phyloP scores from a whole-genome alignment of 2,329 filamentous ascomycete genomes.

The Massarina eburnea region DNA sequence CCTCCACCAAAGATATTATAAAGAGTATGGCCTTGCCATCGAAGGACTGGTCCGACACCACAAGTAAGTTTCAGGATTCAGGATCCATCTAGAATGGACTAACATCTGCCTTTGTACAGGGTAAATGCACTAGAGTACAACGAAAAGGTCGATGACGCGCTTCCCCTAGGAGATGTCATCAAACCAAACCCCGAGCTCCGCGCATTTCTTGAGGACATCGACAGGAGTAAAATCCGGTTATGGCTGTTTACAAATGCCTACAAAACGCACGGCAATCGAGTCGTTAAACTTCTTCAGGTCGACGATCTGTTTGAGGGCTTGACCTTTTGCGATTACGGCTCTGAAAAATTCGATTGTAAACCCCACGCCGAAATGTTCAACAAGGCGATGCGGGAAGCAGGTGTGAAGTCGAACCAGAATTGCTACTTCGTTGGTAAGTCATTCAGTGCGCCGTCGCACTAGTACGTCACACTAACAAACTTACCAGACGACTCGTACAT shows the following conservation, averaged over 20 bases:
- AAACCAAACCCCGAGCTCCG: constrained; percentile 75
- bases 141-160: constrained; percentile 86
- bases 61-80: too few species aligned
- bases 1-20: constrained; percentile 91
- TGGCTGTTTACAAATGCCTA: constrained; percentile 99
- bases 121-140: constrained; percentile 97
- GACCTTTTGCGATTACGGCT: constrained; percentile 88
- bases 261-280: constrained; percentile 79
- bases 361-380: constrained; percentile 79
- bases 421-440: constrained; percentile 91
- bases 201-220: constrained; percentile 76
- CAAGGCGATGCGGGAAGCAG: constrained; percentile 86
- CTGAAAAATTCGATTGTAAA: constrained; percentile 79
- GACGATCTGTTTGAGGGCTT: constrained; percentile 93
- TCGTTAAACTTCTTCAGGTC: constrained; percentile 76
- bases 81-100: too few species aligned
- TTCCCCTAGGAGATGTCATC: constrained; percentile 84
- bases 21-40: constrained; percentile 94
- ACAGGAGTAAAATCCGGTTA: constrained; percentile 77
- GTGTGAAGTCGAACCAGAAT: constrained; percentile 64
- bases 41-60: constrained; percentile 93
- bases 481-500: constrained; percentile 78
- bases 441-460: neutral
- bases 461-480: constrained; percentile 9
- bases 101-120: too few species aligned